Percentiles rank a stretch among this genome's conserved stretches.
These are phyloP conservation scores for Mortierella sp. DNA, from an alignment of 371 early-diverging fungal species.

Conservation along the genomic window DNA sequence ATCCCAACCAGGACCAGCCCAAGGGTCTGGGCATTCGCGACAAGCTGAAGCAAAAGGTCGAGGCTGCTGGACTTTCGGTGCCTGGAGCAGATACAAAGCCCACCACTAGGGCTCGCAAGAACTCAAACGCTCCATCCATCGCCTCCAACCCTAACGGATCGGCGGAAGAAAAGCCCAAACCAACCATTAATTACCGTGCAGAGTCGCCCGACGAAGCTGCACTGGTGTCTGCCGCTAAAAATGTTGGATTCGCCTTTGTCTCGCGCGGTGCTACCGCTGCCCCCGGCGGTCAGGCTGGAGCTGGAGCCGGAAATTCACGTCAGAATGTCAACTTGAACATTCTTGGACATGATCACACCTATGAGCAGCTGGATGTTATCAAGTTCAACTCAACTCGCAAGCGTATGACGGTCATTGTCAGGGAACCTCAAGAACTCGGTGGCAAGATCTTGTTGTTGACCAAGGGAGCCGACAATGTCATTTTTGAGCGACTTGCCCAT, in stretches of 20 bases:
- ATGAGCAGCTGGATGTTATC: slow-evolving; percentile 82
- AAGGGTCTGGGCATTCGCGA: slow-evolving; percentile 32
- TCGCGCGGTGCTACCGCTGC: slow-evolving; percentile 37
- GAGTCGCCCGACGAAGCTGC: slow-evolving; percentile 93
- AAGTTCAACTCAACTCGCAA: slow-evolving; percentile 96
- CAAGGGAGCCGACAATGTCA: slow-evolving; percentile 98
- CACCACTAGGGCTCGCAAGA: slow-evolving; percentile 39
- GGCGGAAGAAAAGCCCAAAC: slow-evolving; percentile 6
- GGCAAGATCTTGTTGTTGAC: slow-evolving; percentile 87
- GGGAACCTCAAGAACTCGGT: slow-evolving; percentile 78
- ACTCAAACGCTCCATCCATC: slow-evolving; percentile 29
- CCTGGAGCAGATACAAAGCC: slow-evolving; percentile 21
- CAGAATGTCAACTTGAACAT: slow-evolving; percentile 74
- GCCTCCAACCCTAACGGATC: neutral
- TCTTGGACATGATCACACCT: slow-evolving; percentile 74
- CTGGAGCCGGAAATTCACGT: slow-evolving; percentile 52
- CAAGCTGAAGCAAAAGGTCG: slow-evolving; percentile 42
- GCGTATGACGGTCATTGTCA: slow-evolving; percentile 93
- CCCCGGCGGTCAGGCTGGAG: slow-evolving; percentile 10
- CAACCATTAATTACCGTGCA: slow-evolving; percentile 66
- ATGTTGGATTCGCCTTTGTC: slow-evolving; percentile 90
- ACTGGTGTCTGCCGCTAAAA: slow-evolving; percentile 86
- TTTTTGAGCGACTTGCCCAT: slow-evolving; percentile 78
- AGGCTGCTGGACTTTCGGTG: slow-evolving; percentile 30
- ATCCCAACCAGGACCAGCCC: slow-evolving; percentile 7